A percentile compares a stretch with the other conserved stretches of the same genome.
These are phyloP conservation scores for Herpetomonas samuelpessoai DNA, from an alignment of 208 protist species.

Conservation along the genomic window DNA sequence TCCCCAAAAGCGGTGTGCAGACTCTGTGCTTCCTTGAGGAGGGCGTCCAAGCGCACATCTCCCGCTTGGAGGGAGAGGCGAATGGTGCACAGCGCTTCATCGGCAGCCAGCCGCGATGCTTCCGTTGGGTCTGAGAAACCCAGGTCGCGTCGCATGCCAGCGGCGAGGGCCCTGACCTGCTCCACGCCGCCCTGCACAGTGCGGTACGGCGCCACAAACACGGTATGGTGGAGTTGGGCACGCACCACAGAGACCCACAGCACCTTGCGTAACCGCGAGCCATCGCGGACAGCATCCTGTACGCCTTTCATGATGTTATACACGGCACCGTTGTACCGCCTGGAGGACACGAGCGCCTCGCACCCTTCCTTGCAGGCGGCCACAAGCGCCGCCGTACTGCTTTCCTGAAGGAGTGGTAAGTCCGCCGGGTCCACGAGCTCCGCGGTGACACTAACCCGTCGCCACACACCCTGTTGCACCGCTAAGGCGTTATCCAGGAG, in stretches of 20 bases:
- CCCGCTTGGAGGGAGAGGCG: not conserved
- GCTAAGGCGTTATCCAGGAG: not conserved
- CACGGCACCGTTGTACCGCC: not conserved
- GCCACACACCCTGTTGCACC: not conserved
- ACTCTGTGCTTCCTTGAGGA: not conserved
- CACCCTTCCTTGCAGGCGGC: not conserved
- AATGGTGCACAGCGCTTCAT: conserved; percentile 2
- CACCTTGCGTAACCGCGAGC: not conserved
- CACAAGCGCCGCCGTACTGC: not conserved
- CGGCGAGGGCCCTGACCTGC: not conserved
- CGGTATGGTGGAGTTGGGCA: not conserved
- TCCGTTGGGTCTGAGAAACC: not conserved
- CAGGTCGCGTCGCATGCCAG: not conserved
- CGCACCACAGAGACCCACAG: not conserved
- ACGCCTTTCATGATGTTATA: not conserved
- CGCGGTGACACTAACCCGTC: not conserved
- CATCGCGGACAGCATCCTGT: not conserved
- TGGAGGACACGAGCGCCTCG: not conserved
- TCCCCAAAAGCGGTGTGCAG: not conserved
- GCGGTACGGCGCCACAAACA: not conserved
- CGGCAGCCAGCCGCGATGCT: not conserved
- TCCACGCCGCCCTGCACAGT: not conserved
- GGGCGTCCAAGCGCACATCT: not conserved
- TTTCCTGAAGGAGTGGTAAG: not conserved
- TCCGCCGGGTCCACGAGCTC: not conserved